Conservation (phyloP, 208 protist species). For the Leishmania gerbilli region DNA sequence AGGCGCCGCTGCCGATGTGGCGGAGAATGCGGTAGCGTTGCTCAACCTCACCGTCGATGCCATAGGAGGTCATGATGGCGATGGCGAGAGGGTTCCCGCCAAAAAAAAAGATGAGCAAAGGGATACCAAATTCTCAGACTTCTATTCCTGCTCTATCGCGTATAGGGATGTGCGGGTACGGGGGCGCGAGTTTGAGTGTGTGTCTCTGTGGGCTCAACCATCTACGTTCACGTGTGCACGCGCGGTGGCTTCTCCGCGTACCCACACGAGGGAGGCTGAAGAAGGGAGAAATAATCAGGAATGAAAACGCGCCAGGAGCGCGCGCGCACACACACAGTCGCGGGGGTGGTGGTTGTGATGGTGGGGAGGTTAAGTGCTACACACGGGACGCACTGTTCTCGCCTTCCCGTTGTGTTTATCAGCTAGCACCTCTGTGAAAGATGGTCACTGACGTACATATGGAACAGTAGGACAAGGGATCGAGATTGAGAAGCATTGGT, state of each 20-base stretch:
- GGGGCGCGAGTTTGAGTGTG: neutral
- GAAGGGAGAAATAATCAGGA: neutral
- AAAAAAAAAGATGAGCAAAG: neutral
- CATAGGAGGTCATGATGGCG: conserved; percentile 65
- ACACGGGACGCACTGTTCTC: neutral
- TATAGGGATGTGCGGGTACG: neutral
- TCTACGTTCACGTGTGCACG: neutral
- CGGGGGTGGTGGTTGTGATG: neutral
- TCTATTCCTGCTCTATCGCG: neutral
- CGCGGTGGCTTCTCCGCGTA: neutral
- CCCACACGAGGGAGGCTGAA: neutral
- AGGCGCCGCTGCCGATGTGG: conserved; percentile 96
- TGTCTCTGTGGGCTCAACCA: neutral
- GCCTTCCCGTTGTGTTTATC: neutral
- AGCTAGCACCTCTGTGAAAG: neutral
- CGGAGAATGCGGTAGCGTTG: conserved; percentile 93
- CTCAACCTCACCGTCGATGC: conserved; percentile 91
- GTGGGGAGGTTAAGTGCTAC: neutral
- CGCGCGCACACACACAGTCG: conserved; percentile 9
- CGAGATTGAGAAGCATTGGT: conserved; percentile 4
- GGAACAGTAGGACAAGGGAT: conserved; percentile 1
- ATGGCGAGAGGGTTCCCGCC: neutral
- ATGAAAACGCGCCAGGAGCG: neutral
- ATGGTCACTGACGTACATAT: neutral
- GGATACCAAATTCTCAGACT: neutral